Conservation (phyloP, 1,284 basidiomycete species). For the Abortiporus biennis region DNA sequence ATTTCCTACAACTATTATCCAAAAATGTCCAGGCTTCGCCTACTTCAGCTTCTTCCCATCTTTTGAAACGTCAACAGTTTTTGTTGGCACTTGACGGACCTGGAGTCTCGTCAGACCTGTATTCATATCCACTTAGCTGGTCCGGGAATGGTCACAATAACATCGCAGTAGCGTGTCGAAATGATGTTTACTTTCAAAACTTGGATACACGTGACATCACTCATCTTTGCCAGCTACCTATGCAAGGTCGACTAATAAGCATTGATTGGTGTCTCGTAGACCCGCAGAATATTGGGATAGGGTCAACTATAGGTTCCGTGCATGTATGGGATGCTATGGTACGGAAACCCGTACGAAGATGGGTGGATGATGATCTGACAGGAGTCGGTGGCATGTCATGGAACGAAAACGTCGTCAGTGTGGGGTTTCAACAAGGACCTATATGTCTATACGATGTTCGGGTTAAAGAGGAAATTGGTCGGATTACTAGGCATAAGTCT, state of each 20-base stretch:
- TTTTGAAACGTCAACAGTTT: slow-evolving; percentile 38
- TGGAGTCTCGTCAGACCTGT: slow-evolving; percentile 38
- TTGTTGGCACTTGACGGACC: slow-evolving; percentile 44
- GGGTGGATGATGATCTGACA: slow-evolving; percentile 29
- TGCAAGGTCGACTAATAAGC: slow-evolving; percentile 18
- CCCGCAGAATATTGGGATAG: slow-evolving; percentile 30
- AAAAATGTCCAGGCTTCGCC: slow-evolving; percentile 25
- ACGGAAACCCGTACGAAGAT: slow-evolving; percentile 23
- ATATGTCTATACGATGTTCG: slow-evolving; percentile 35
- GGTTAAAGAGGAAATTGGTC: slow-evolving; percentile 20
- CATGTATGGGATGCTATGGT: slow-evolving; percentile 35
- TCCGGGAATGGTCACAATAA: slow-evolving; percentile 29
- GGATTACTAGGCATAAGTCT: slow-evolving; percentile 30
- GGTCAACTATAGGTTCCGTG: slow-evolving; percentile 33
- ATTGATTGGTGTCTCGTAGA: slow-evolving; percentile 32
- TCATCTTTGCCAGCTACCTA: slow-evolving; percentile 32
- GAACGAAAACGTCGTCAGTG: slow-evolving; percentile 32
- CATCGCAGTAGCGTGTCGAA: slow-evolving; percentile 42
- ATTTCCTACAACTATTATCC: slow-evolving; percentile 33
- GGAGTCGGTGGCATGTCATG: slow-evolving; percentile 38
- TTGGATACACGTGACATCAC: slow-evolving; percentile 38
- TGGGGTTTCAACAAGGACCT: slow-evolving; percentile 32
- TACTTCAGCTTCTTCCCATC: slow-evolving; percentile 35
- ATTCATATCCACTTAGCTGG: slow-evolving; percentile 43
- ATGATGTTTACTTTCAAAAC: slow-evolving; percentile 43